Evolutionary conservation across 208 protist species (phyloP), one percentile per base, ranked within the genome.

Genomic region (Leishmania lainsoni): DNA sequence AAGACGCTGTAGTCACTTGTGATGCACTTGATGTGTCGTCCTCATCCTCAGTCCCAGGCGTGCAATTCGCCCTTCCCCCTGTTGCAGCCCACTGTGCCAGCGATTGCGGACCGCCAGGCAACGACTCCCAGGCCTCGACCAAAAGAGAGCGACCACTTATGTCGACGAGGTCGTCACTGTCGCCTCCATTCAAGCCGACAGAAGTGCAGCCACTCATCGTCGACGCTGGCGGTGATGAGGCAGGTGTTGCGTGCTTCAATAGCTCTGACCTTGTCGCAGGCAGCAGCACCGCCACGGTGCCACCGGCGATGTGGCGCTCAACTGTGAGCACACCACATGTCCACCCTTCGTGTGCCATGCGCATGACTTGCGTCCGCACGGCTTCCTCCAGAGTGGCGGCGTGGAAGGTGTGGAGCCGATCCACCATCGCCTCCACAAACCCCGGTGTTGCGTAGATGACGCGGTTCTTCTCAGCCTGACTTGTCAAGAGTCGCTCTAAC

Each of bases 301-400:
- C 45, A 63, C 78, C 35, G 71, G 39, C 63, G n/a, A 89, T 32
- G 59, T 75, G 78, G 29, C 87, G 77, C 69, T 89, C 86, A 14
- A 89, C 87, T 26, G 94, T 95, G n/a, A 95, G 83, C 29, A 97
- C 94, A 2, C 87, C 90, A 9, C 54, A 61, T 5, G 54, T 39
- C 85, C 86, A 93, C 26, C 83, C 79, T 5, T 79, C 84, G 35
- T 76, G 68, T 54, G 86, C 81, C 84, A 95, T 92, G 48, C 84
- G 35, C n/a, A 92, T 78, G 32, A 97, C 61, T 66, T 93, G 84
- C 26, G 91, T 91, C 22, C 87, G 85, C 70, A 96, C 78, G n/a
- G 88, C 83, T 75, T 87, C 89, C 82, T 97, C 92, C 45, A 97
- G 87, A 17, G 90, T 94, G 16, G 86, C 86, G 1, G 91, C 89